phyloP scores from a whole-genome alignment of 2,329 filamentous ascomycete genomes.

The Colletotrichum costaricense region DNA sequence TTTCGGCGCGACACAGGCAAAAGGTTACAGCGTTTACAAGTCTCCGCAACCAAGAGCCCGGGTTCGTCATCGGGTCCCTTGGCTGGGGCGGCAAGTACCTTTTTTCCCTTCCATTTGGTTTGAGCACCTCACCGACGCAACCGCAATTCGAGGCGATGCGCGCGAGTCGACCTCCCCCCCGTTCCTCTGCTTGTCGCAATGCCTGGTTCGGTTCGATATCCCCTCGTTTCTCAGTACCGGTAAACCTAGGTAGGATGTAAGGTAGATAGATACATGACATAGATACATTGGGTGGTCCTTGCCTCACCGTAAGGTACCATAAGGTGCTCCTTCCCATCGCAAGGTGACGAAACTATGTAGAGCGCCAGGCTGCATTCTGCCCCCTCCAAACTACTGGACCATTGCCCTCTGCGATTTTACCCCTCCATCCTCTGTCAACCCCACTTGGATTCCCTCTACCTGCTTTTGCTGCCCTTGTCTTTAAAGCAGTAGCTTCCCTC shows the following conservation, averaged over 20 bases:
- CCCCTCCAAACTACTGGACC: not conserved
- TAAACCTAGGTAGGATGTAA: not conserved
- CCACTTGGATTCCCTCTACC: slow-evolving; percentile 18
- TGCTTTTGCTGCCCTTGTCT: not conserved
- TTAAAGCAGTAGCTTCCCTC: slow-evolving; percentile 13
- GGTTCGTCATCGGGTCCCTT: slow-evolving; percentile 6
- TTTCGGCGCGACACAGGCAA: not conserved
- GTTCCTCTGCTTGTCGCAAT: not conserved
- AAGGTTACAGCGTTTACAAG: not conserved
- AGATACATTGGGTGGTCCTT: not conserved
- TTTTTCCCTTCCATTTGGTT: not conserved
- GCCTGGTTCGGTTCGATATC: not conserved
- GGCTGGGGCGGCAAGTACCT: not conserved
- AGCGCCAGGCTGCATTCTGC: slow-evolving; percentile 10
- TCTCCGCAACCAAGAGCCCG: not conserved
- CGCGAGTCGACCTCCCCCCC: not conserved
- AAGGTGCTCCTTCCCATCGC: not conserved
- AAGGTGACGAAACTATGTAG: slow-evolving; percentile 12
- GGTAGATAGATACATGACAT: not conserved
- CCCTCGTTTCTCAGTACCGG: not conserved
- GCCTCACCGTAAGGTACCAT: not conserved
- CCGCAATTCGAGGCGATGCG: not conserved
- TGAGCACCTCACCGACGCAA: not conserved
- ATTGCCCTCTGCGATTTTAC: slow-evolving; percentile 22
- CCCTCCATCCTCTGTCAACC: slow-evolving; percentile 30